Base-by-base conservation (phyloP, 441 rosid genomes). In the Corymbia citriodora region DNA sequence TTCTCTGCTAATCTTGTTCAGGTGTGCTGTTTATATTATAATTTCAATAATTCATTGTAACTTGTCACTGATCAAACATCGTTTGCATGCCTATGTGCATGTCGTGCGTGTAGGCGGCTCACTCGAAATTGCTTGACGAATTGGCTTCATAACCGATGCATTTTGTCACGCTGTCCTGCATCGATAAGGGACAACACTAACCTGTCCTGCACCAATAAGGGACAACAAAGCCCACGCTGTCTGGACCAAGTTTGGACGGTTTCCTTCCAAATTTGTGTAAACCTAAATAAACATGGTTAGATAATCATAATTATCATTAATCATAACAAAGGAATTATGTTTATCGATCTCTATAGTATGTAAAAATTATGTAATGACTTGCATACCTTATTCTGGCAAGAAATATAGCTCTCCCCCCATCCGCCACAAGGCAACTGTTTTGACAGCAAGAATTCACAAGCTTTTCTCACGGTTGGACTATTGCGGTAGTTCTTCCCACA, bases 401-500 rank as follows among this genome's bases (percentile, higher is more conserved):
- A 94, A 17, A 93, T 88, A 52, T 93, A 93, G 70, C 95, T 94
- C 90, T 93, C 95, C 27, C 94, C 95, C 95, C 95, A 93, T 52
- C 95, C 95, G 59, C 94, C 95, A 72, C 90, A 87, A 12, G 90
- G 89, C 53, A 91, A 88, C 70, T 94, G 95, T 72, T 91, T 93
- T 23, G 94, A 92, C 74, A 94, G 87, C 59, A 94, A 91, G 88
- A 94, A 93, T 19, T 92, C 72, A 49, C 95, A 94, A 55, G 95
- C 95, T 89, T 88, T 90, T 9, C 94, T 88, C 82, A 93, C 29
- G n/a, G 87, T 23, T 31, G 87, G 88, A 79, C 94, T 88, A 85
- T 91, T 92, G 54, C 25, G 52, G 89, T 90, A 90, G 45, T 40
- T 94, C 90, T 82, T 93, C n/a, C 93, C 92, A 21, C 90, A 89